Evolutionary conservation across 306 rosid species (phyloP).

Genomic region (Glycine soja): DNA sequence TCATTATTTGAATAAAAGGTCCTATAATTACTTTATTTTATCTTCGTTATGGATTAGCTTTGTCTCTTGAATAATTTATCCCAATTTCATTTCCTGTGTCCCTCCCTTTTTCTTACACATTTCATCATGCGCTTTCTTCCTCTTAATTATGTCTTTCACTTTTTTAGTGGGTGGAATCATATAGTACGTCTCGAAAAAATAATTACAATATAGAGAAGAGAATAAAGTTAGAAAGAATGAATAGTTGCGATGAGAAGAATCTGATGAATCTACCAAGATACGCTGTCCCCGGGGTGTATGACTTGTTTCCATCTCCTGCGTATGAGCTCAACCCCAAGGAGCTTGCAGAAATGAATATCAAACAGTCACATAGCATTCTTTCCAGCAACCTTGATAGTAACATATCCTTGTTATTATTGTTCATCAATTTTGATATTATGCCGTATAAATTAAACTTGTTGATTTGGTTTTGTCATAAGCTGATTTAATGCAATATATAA

Average conservation of each 20-base stretch:
- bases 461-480: conserved; percentile 22
- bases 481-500: not conserved
- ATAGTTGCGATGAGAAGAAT: conserved; percentile 1
- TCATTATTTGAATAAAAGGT: not conserved
- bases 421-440: not conserved
- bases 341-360: conserved; percentile 10
- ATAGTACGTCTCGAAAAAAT: not conserved
- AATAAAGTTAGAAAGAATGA: not conserved
- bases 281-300: conserved; percentile 2
- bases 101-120: not conserved
- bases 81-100: not conserved
- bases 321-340: conserved; percentile 20
- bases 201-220: conserved; percentile 12
- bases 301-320: conserved; percentile 30
- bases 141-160: conserved; percentile 3
- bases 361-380: conserved; percentile 26
- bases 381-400: conserved; percentile 48
- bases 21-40: not conserved
- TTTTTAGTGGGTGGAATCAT: conserved; percentile 18
- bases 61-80: not conserved
- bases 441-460: no score
- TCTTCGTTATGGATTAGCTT: not conserved
- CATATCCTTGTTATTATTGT: conserved; percentile 23
- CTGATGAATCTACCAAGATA: not conserved
- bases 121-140: not conserved